Evolutionary conservation across 2,329 filamentous ascomycete species (phyloP).

Genomic region (Tolypocladium tropicale): DNA sequence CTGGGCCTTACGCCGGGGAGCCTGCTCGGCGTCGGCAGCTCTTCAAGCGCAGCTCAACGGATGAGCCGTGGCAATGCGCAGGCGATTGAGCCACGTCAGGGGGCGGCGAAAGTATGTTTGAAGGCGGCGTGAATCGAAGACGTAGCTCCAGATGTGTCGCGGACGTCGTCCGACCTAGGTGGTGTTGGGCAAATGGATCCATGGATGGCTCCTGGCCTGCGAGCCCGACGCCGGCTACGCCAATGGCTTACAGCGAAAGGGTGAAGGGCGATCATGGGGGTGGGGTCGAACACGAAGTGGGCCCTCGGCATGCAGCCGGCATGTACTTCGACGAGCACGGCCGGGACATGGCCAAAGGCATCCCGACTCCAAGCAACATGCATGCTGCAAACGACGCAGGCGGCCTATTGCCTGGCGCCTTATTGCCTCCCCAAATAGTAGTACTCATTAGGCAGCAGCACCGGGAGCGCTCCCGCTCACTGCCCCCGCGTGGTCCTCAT

Average conservation of each 20-base stretch:
- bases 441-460: too few species aligned
- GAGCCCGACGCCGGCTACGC: not conserved
- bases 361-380: not conserved
- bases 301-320: not conserved
- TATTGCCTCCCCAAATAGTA: too few species aligned
- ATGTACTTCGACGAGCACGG: not conserved
- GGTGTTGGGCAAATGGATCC: not conserved
- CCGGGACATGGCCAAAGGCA: not conserved
- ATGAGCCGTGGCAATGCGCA: not conserved
- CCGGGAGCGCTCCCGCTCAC: too few species aligned
- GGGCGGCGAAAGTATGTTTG: not conserved
- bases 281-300: not conserved
- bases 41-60: not conserved
- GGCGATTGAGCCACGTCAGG: not conserved
- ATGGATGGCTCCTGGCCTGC: too few species aligned
- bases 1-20: not conserved
- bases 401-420: too few species aligned
- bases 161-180: not conserved
- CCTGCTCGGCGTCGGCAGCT: too few species aligned
- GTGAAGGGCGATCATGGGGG: not conserved
- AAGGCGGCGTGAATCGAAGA: not conserved
- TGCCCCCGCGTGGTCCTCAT: too few species aligned
- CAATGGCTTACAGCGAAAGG: too few species aligned
- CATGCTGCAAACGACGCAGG: not conserved
- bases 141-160: not conserved